phyloP scores from a whole-genome alignment of 1,284 basidiomycete species.

The Veloboletus limbatus region DNA sequence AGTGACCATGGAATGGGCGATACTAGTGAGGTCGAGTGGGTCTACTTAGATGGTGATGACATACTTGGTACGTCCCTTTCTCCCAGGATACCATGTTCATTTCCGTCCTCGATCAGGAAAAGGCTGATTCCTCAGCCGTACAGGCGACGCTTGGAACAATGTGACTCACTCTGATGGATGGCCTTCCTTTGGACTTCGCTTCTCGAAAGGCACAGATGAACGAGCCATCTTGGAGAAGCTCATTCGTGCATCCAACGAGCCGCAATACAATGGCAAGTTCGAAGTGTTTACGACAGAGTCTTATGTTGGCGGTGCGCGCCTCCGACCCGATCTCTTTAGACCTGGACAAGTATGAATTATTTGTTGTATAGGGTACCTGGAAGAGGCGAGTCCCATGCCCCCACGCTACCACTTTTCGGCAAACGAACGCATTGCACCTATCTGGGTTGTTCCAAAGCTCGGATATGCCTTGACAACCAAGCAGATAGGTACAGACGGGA shows the following conservation, averaged over 20 bases:
- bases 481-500: conserved; percentile 57
- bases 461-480: conserved; percentile 71
- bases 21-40: conserved; percentile 70
- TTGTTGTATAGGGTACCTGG: conserved; percentile 15
- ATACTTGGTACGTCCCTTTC: conserved; percentile 48
- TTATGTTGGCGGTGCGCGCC: conserved; percentile 26
- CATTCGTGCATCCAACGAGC: conserved; percentile 40
- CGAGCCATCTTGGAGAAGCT: conserved; percentile 56
- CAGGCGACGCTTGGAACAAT: conserved; percentile 29
- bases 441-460: conserved; percentile 81
- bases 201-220: conserved; percentile 56
- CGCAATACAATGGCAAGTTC: conserved; percentile 50
- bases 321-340: neutral
- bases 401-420: conserved; percentile 72
- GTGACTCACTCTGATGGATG: conserved; percentile 51
- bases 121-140: neutral
- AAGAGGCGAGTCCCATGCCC: conserved; percentile 57
- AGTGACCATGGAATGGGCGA: conserved; percentile 94
- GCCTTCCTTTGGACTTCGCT: conserved; percentile 83
- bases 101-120: neutral
- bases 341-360: neutral
- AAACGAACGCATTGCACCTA: conserved; percentile 76
- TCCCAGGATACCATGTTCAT: no score
- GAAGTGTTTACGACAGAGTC: conserved; percentile 73
- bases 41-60: conserved; percentile 74